Evolutionary conservation across 176 grass and related monocot species (phyloP).

Genomic region (Oryza glaberrima): DNA sequence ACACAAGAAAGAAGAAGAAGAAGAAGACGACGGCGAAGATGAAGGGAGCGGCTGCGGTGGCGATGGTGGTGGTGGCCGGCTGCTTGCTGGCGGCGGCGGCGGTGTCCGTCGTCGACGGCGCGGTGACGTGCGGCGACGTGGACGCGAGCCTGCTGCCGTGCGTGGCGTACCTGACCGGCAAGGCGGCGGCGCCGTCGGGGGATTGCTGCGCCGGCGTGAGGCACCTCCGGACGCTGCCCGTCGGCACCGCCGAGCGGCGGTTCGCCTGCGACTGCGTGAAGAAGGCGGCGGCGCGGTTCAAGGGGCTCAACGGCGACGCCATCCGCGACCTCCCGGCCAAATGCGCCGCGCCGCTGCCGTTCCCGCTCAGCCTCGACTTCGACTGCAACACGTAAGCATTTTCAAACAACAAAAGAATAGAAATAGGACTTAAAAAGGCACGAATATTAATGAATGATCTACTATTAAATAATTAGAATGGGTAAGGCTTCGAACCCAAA

Average conservation of each 20-base stretch:
- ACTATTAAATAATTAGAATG: too few relatives aligned
- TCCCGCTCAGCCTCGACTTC: slow-evolving; percentile 49
- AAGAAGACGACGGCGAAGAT: neutral
- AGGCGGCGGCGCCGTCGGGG: slow-evolving; percentile 34
- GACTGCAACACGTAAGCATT: slow-evolving; percentile 57
- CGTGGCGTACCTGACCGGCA: slow-evolving; percentile 58
- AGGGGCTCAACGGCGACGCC: slow-evolving; percentile 42
- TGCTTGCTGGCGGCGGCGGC: neutral
- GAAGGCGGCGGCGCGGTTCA: slow-evolving; percentile 37
- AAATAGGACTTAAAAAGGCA: too few relatives aligned
- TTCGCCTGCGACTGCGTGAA: slow-evolving; percentile 68
- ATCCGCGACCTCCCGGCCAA: slow-evolving; percentile 39
- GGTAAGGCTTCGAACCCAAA: too few relatives aligned
- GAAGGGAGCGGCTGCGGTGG: slow-evolving; percentile 1
- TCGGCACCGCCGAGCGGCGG: slow-evolving; percentile 46
- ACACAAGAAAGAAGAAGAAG: neutral
- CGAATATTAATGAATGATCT: too few relatives aligned
- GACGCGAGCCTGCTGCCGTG: slow-evolving; percentile 43
- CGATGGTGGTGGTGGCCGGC: neutral
- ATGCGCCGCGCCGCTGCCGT: slow-evolving; percentile 54
- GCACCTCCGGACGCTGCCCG: slow-evolving; percentile 39
- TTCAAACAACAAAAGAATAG: neutral
- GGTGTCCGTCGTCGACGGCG: neutral
- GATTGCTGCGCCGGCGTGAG: slow-evolving; percentile 59
- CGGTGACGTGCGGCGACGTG: slow-evolving; percentile 58